A percentile compares a stretch with the other conserved stretches of the same genome.
Conservation (phyloP, 2,329 filamentous ascomycete genomes). For the Aspergillus uvarum region DNA sequence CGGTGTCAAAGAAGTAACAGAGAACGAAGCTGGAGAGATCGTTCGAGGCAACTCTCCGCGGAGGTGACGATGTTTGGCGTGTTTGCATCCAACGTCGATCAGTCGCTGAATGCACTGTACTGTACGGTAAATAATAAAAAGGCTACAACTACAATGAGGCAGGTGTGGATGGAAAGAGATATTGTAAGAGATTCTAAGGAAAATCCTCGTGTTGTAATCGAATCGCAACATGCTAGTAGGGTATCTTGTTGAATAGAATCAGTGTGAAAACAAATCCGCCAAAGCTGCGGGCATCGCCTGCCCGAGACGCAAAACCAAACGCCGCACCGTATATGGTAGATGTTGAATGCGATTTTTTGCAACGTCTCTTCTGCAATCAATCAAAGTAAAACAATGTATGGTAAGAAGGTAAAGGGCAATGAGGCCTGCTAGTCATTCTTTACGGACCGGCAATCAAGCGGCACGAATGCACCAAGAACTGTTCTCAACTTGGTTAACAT, state of each 20-base stretch:
- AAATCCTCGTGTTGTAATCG: background rate
- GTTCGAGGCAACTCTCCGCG: constrained; percentile 8
- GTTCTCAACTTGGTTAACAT: constrained; percentile 73
- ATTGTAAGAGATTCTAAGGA: background rate
- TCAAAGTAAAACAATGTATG: background rate
- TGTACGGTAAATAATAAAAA: no score
- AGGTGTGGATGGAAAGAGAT: background rate
- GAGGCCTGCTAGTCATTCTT: background rate
- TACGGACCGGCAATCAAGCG: constrained; percentile 4
- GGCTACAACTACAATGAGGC: background rate
- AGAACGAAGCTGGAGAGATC: background rate
- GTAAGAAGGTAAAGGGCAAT: background rate
- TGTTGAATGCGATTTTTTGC: constrained; percentile 32
- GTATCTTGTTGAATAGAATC: constrained; percentile 2
- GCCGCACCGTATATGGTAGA: constrained; percentile 22
- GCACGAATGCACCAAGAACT: constrained; percentile 44
- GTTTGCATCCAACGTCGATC: constrained; percentile 26
- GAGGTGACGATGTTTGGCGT: constrained; percentile 25
- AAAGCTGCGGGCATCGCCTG: background rate
- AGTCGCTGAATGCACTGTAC: background rate
- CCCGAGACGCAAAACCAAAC: constrained; percentile 4
- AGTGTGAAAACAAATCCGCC: background rate
- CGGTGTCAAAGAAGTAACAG: background rate
- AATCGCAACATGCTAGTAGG: background rate
- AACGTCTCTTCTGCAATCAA: background rate